A percentile compares a stretch with the other conserved stretches of the same genome.
Conservation (phyloP, 331 rosid genomes). For the Rhamnella rubrinervis region DNA sequence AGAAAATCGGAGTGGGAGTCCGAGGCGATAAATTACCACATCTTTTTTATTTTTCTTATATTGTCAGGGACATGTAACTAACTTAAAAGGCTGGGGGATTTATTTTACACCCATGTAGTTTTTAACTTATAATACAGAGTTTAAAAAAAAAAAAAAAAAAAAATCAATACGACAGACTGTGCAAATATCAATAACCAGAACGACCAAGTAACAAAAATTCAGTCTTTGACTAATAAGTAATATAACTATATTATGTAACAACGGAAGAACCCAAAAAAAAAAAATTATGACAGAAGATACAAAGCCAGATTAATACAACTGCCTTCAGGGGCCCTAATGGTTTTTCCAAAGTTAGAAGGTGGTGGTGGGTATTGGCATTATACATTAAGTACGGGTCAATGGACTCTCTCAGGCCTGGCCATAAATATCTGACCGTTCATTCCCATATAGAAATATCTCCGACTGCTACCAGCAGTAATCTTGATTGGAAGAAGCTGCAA, state of each 20-base stretch:
- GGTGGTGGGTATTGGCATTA: background rate
- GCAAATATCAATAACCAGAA: conserved; percentile 79
- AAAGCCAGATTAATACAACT: conserved; percentile 44
- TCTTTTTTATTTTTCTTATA: too few relatives aligned
- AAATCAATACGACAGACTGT: conserved; percentile 41
- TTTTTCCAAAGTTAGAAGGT: conserved; percentile 30
- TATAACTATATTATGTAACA: conserved; percentile 72
- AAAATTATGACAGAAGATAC: conserved; percentile 52
- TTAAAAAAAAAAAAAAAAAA: conserved; percentile 3
- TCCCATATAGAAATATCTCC: background rate
- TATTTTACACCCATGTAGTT: too few relatives aligned
- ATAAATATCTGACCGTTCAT: conserved; percentile 5
- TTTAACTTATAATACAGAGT: conserved; percentile 15
- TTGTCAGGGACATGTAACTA: too few relatives aligned
- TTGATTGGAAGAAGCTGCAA: conserved; percentile 16
- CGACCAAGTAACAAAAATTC: conserved; percentile 65
- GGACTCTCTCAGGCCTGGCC: conserved; percentile 12
- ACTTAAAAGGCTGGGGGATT: too few relatives aligned
- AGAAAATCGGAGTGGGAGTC: too few relatives aligned
- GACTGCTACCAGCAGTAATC: conserved; percentile 12
- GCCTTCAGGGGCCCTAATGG: conserved; percentile 36
- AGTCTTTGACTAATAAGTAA: conserved; percentile 64
- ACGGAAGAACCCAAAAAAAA: conserved; percentile 29
- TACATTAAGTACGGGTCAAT: background rate
- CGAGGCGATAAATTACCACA: too few relatives aligned